Base-by-base conservation (phyloP, 257 asterid genomes). In the Sherardia arvensis region DNA sequence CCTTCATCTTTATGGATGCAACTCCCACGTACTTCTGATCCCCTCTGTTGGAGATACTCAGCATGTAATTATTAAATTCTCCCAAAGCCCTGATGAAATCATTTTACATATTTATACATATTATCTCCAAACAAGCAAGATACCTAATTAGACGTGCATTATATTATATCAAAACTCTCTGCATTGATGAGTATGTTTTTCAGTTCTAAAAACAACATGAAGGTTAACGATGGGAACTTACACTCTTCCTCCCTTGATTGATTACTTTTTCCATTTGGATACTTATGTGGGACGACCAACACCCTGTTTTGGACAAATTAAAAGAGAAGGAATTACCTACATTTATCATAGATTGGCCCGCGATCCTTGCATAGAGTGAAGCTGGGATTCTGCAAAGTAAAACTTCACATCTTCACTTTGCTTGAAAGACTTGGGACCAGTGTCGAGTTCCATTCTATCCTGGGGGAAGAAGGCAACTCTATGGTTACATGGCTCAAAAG, bases 51-150 rank as follows among this genome's bases (percentile, higher is more conserved):
- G n/a, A n/a, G n/a, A n/a, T n/a, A n/a, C n/a, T n/a, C n/a, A n/a
- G n/a, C 83, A 78, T 85, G 81, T 82, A 76, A 22, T 83, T 88
- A 59, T 79, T 81, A 71, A 74, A 25, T 58, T 77, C 95, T 25
- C 82, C 94, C 90, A 88, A 86, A 67, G 82, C 79, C 96, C 95
- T 87, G n/a, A n/a, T n/a, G 73, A 65, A 22, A 34, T 43, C n/a
- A 14, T 14, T 40, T n/a, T n/a, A 14, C 3, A 1, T 11, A 0
- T 40, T 40, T 11, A 12, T 14, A 40, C 48, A n/a, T n/a, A n/a
- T n/a, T n/a, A n/a, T n/a, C n/a, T n/a, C n/a, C n/a, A n/a, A n/a
- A n/a, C n/a, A n/a, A n/a, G n/a, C n/a, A n/a, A n/a, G n/a, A n/a
- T n/a, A n/a, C n/a, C n/a, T n/a, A n/a, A n/a, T n/a, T n/a, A n/a